Percentiles rank a stretch among this genome's conserved stretches.
phyloP scores from a whole-genome alignment of 169 alveolate species.

The Plasmodium relictum region DNA sequence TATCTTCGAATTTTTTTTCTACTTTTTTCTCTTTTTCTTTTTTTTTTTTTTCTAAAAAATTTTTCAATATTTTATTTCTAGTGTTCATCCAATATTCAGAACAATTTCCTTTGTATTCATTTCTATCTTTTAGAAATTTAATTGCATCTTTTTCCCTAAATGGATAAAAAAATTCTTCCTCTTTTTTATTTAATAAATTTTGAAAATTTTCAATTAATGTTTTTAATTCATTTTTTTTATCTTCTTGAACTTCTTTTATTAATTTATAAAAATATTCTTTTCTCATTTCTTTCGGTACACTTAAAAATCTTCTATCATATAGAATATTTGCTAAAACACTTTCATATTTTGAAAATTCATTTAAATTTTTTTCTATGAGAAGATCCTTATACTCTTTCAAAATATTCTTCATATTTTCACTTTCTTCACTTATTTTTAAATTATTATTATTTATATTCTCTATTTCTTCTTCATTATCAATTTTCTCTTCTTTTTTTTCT shows the following conservation, averaged over 20 bases:
- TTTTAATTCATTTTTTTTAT: constrained; percentile 37
- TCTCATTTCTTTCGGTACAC: constrained; percentile 56
- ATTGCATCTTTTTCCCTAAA: constrained; percentile 29
- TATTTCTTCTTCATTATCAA: neutral
- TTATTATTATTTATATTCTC: neutral
- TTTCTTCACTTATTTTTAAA: neutral
- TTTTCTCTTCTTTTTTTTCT: constrained; percentile 1
- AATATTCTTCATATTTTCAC: constrained; percentile 17
- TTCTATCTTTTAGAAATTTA: constrained; percentile 18
- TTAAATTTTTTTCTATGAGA: constrained; percentile 41
- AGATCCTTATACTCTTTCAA: constrained; percentile 33
- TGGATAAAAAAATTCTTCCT: constrained; percentile 23
- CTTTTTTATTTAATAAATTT: constrained; percentile 6
- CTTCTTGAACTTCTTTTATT: constrained; percentile 40
- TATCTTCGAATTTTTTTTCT: constrained; percentile 27
- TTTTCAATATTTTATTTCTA: constrained; percentile 40
- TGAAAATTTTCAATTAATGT: constrained; percentile 37
- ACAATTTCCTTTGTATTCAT: constrained; percentile 36
- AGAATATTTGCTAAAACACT: constrained; percentile 30
- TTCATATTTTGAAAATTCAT: constrained; percentile 43
- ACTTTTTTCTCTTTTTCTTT: constrained; percentile 25
- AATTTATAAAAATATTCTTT: constrained; percentile 55
- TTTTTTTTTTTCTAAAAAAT: constrained; percentile 31
- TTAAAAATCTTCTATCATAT: constrained; percentile 37
- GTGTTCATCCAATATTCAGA: constrained; percentile 23